Conservation (phyloP, 352 stramenopile genomes). For the Pseudoperonospora humuli region DNA sequence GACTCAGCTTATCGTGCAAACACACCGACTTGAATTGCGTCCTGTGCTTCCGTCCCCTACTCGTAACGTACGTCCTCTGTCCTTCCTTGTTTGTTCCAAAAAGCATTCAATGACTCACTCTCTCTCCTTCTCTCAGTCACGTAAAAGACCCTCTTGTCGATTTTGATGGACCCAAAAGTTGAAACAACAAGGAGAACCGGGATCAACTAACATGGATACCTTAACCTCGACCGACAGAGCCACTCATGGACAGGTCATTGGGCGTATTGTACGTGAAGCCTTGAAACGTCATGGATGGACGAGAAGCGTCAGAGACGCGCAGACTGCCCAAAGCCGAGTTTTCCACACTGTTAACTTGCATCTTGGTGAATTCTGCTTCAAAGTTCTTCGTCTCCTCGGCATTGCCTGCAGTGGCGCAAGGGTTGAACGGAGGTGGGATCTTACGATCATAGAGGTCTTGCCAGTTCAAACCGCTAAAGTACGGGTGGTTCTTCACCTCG, state of each 20-base stretch:
- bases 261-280: constrained; percentile 87
- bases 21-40: constrained; percentile 5
- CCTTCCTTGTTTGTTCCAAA: constrained; percentile 5
- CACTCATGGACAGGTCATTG: constrained; percentile 76
- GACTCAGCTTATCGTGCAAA: constrained; percentile 13
- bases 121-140: constrained; percentile 19
- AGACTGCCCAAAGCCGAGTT: constrained; percentile 54
- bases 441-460: constrained; percentile 77
- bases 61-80: constrained; percentile 11
- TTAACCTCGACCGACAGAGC: constrained; percentile 55
- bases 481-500: constrained; percentile 82
- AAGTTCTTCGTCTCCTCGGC: constrained; percentile 86
- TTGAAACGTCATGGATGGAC: constrained; percentile 84
- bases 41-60: constrained; percentile 12
- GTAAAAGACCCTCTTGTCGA: constrained; percentile 1
- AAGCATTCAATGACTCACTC: constrained; percentile 9
- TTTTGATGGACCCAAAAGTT: constrained; percentile 11
- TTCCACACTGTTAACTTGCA: constrained; percentile 84
- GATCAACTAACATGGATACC: constrained; percentile 10
- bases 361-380: constrained; percentile 86
- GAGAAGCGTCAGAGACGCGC: constrained; percentile 66
- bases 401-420: constrained; percentile 51
- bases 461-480: constrained; percentile 80
- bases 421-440: constrained; percentile 79
- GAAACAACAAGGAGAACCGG: constrained; percentile 2